phyloP scores from a whole-genome alignment of 371 early-diverging fungal species.

The Mortierella sp. region DNA sequence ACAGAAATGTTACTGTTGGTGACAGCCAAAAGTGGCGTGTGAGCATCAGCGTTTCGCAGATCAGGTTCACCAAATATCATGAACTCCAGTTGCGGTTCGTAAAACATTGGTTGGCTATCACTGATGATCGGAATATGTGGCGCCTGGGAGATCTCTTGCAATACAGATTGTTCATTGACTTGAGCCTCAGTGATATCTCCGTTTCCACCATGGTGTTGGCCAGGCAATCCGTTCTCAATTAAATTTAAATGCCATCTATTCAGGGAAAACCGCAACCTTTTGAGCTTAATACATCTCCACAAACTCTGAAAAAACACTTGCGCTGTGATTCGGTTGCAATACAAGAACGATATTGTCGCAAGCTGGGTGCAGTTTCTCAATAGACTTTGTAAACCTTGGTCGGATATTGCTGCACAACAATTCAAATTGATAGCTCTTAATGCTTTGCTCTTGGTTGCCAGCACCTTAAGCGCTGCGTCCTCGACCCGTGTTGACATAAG shows the following conservation, averaged over 20 bases:
- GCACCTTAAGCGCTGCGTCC: constrained; percentile 20
- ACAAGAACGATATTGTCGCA: constrained; percentile 26
- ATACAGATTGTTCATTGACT: neutral
- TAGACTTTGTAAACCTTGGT: constrained; percentile 16
- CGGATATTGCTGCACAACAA: constrained; percentile 32
- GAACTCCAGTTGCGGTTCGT: constrained; percentile 27
- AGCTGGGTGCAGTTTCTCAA: constrained; percentile 15
- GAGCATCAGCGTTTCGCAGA: neutral
- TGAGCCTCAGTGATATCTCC: neutral
- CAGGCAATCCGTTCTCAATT: constrained; percentile 6
- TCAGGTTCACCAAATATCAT: constrained; percentile 27
- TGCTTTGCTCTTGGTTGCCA: constrained; percentile 10
- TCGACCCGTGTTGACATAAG: constrained; percentile 38
- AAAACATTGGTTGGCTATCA: neutral
- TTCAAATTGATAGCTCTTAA: constrained; percentile 19
- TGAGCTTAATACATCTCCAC: constrained; percentile 24
- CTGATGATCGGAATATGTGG: neutral
- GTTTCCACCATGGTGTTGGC: neutral
- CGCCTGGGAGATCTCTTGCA: neutral
- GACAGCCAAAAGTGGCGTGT: too few species aligned
- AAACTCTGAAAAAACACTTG: constrained; percentile 28
- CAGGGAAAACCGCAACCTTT: constrained; percentile 32
- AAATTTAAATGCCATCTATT: constrained; percentile 16
- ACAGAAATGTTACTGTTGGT: too few species aligned
- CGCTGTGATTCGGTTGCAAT: constrained; percentile 30